phyloP scores from a whole-genome alignment of 176 grass and related monocot genomes.

The Avena insularis region DNA sequence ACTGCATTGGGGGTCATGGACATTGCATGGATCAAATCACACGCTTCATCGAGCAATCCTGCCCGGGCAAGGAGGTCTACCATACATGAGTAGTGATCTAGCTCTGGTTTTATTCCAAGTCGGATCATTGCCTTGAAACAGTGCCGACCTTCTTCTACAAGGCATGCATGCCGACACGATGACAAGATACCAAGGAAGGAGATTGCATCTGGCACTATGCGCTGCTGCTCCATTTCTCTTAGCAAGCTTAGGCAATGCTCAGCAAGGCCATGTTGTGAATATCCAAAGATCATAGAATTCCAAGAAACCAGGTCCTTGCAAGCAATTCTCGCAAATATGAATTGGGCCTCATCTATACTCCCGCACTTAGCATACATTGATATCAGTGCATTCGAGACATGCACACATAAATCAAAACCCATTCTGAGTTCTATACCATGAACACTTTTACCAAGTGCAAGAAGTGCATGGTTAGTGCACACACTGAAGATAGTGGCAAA shows the following conservation, averaged over 20 bases:
- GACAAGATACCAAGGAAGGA: slow-evolving; percentile 57
- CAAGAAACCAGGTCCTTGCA: slow-evolving; percentile 54
- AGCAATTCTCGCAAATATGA: slow-evolving; percentile 38
- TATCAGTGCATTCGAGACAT: slow-evolving; percentile 66
- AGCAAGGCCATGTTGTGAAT: slow-evolving; percentile 68
- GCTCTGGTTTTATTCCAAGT: slow-evolving; percentile 53
- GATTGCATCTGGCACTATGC: slow-evolving; percentile 46
- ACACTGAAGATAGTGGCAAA: slow-evolving; percentile 59
- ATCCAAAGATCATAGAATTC: slow-evolving; percentile 66
- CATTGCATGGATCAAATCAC: slow-evolving; percentile 55
- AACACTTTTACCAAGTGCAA: slow-evolving; percentile 64
- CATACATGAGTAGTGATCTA: slow-evolving; percentile 75
- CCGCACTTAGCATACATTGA: slow-evolving; percentile 67
- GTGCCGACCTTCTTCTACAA: slow-evolving; percentile 29
- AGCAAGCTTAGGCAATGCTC: slow-evolving; percentile 45
- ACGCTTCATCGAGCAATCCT: slow-evolving; percentile 61
- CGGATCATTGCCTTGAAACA: slow-evolving; percentile 46
- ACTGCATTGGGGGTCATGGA: slow-evolving; percentile 46
- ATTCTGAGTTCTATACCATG: slow-evolving; percentile 59
- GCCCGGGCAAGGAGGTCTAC: slow-evolving; percentile 68
- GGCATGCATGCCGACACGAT: slow-evolving; percentile 54
- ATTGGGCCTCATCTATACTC: slow-evolving; percentile 42
- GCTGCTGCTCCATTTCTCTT: slow-evolving; percentile 46
- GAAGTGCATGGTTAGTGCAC: slow-evolving; percentile 53
- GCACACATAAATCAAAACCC: slow-evolving; percentile 57